Percentiles rank a stretch among this genome's conserved stretches.
Evolutionary conservation across 2,329 filamentous ascomycete species (phyloP).

Genomic region (Ascochyta pisi): DNA sequence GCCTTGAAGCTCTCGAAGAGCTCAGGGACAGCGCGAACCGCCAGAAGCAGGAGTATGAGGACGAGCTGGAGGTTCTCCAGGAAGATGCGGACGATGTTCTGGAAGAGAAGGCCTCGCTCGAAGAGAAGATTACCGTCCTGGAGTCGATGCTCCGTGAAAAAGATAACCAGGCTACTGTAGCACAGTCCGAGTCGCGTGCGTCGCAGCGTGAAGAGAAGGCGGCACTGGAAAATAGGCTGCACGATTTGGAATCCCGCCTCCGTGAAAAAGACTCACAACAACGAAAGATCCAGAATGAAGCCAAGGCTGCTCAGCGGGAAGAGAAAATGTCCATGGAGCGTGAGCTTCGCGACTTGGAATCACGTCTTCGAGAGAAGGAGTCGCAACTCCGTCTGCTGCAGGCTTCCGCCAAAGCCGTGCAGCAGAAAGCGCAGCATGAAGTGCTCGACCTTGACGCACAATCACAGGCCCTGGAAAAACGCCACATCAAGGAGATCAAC

Average conservation of each 20-base stretch:
- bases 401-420: constrained; percentile 37
- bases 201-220: constrained; percentile 62
- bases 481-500: constrained; percentile 76
- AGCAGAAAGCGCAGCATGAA: constrained; percentile 40
- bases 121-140: constrained; percentile 60
- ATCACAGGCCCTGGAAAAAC: constrained; percentile 69
- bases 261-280: constrained; percentile 42
- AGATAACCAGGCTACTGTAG: constrained; percentile 28
- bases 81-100: constrained; percentile 52
- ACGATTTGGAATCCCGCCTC: constrained; percentile 32
- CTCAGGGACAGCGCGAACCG: constrained; percentile 55
- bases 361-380: constrained; percentile 35
- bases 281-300: constrained; percentile 35
- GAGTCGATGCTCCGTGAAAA: constrained; percentile 50
- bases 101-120: constrained; percentile 63
- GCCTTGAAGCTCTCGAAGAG: constrained; percentile 58
- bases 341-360: constrained; percentile 57
- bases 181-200: constrained; percentile 54
- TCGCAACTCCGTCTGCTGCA: constrained; percentile 35
- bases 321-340: constrained; percentile 41
- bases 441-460: constrained; percentile 50
- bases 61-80: constrained; percentile 60
- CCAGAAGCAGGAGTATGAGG: constrained; percentile 60
- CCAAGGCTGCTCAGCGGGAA: constrained; percentile 52
- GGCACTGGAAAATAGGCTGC: constrained; percentile 59